Evolutionary conservation across 345 rosid genomes (phyloP).

Genomic region (Arabidopsis suecica): DNA sequence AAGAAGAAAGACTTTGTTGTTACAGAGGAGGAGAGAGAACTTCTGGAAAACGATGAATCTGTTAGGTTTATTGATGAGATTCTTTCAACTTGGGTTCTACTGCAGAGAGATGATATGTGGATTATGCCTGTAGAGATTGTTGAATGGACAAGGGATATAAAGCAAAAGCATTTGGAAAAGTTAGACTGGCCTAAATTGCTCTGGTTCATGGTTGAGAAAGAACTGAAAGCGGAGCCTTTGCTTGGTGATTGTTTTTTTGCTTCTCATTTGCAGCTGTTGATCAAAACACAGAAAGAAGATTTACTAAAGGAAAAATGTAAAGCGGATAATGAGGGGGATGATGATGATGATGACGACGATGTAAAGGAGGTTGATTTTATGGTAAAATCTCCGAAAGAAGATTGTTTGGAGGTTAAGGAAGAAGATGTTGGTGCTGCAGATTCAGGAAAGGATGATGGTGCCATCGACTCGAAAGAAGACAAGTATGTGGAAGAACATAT

Average conservation of each 20-base stretch:
- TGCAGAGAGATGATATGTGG: constrained; percentile 81
- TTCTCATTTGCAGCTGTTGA: constrained; percentile 83
- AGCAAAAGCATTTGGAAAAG: constrained; percentile 70
- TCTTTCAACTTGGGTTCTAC: constrained; percentile 65
- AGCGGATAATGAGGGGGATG: neutral
- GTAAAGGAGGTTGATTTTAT: constrained; percentile 47
- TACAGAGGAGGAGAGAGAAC: constrained; percentile 43
- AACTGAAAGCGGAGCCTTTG: constrained; percentile 51
- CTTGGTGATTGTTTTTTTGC: constrained; percentile 80
- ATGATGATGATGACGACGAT: constrained; percentile 43
- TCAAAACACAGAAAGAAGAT: constrained; percentile 45
- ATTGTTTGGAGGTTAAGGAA: constrained; percentile 57
- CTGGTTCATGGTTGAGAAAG: constrained; percentile 94
- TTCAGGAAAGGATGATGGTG: constrained; percentile 50
- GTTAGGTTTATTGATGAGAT: constrained; percentile 59
- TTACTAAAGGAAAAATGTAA: constrained; percentile 12
- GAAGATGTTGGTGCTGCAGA: constrained; percentile 43
- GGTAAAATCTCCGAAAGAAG: constrained; percentile 46
- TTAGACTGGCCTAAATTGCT: constrained; percentile 76
- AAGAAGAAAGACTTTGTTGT: constrained; percentile 50
- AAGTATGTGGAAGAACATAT: constrained; percentile 60
- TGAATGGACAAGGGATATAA: constrained; percentile 53
- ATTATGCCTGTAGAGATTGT: constrained; percentile 65
- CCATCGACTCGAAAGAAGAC: constrained; percentile 42
- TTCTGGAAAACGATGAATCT: constrained; percentile 58